A percentile compares a stretch with the other conserved stretches of the same genome.
phyloP scores from a whole-genome alignment of 495 filamentous ascomycete genomes.

The Neurospora sp. region DNA sequence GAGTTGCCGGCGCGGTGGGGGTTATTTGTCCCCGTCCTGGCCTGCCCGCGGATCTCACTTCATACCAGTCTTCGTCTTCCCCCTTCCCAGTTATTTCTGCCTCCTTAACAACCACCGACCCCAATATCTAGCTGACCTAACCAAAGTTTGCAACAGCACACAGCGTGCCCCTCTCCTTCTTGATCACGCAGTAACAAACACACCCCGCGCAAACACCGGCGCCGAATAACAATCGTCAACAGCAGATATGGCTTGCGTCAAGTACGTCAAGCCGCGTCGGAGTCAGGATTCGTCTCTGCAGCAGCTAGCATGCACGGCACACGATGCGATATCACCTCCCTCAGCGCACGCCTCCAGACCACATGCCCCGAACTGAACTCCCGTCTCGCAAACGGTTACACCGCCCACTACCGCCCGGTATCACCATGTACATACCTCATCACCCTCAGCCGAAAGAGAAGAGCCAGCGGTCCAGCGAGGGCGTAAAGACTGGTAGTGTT shows the following conservation, averaged over 20 bases:
- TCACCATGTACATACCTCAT: neutral
- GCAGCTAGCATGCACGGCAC: neutral
- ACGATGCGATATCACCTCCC: neutral
- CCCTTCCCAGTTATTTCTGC: neutral
- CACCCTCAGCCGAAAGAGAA: neutral
- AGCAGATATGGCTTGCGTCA: neutral
- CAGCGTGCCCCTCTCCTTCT: neutral
- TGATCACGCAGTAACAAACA: neutral
- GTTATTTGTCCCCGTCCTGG: no score
- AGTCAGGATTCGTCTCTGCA: neutral
- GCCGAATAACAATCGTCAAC: neutral
- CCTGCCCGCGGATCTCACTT: no score
- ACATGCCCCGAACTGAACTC: neutral
- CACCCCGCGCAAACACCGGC: neutral
- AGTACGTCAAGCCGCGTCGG: neutral
- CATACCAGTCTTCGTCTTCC: no score
- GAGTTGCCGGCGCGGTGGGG: no score
- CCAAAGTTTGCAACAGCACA: neutral
- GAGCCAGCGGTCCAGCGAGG: neutral
- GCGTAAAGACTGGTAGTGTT: neutral
- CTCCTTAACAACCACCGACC: neutral
- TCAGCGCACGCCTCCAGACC: slow-evolving; percentile 10
- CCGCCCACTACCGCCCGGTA: neutral
- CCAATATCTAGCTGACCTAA: neutral
- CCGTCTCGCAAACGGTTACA: neutral